These are phyloP conservation scores for Tillandsia leiboldiana DNA, from an alignment of 176 grass and related monocot species.

Conservation along the genomic window DNA sequence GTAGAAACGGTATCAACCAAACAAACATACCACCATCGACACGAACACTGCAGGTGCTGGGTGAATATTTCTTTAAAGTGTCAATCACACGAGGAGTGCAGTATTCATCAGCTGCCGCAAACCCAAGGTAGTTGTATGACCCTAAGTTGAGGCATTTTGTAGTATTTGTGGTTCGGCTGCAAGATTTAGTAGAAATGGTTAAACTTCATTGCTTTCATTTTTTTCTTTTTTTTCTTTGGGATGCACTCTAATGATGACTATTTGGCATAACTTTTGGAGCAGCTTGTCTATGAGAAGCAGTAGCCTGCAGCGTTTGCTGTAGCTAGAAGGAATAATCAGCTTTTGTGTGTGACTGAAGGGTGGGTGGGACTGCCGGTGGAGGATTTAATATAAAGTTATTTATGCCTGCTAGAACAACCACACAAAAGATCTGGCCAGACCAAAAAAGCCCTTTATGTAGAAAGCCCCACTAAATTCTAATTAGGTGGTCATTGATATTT, in stretches of 20 bases:
- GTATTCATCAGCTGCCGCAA: constrained; percentile 86
- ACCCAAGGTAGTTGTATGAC: constrained; percentile 88
- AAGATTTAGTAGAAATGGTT: neutral
- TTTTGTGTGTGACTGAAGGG: too few species aligned
- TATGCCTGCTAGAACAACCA: too few species aligned
- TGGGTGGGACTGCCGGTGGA: too few species aligned
- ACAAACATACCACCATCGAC: constrained; percentile 52
- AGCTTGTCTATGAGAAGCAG: too few species aligned
- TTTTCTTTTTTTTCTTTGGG: too few species aligned
- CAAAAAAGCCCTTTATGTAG: too few species aligned
- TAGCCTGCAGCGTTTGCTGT: too few species aligned
- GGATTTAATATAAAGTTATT: too few species aligned
- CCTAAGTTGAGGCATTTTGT: constrained; percentile 68
- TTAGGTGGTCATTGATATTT: neutral
- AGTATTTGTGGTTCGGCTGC: constrained; percentile 53
- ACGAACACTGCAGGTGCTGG: constrained; percentile 65
- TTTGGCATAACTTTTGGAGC: too few species aligned
- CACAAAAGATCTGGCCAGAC: too few species aligned
- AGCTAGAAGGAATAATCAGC: too few species aligned
- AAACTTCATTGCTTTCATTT: neutral
- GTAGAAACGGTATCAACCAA: neutral
- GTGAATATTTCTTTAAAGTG: constrained; percentile 65
- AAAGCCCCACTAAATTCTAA: neutral
- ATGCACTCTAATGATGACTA: too few species aligned
- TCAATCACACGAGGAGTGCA: constrained; percentile 71